A percentile compares a stretch with the other conserved stretches of the same genome.
Conservation (phyloP, 306 rosid species). For the Ammopiptanthus mongolicus region DNA sequence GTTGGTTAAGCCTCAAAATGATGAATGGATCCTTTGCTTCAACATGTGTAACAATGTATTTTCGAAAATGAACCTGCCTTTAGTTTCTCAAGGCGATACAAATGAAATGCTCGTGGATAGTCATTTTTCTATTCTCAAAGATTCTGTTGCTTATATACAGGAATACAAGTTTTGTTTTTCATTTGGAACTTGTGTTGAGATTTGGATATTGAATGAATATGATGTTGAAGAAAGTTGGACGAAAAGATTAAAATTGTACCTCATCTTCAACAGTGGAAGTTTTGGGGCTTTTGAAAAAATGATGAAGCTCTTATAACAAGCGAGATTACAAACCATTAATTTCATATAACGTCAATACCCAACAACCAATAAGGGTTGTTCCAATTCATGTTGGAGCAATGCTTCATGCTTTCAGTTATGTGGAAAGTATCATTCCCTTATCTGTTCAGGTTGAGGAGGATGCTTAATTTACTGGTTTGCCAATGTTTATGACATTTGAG, state of each 20-base stretch:
- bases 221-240: neutral
- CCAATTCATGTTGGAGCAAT: neutral
- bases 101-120: neutral
- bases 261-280: neutral
- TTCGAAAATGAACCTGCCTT: neutral
- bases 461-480: too few relatives aligned
- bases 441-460: neutral
- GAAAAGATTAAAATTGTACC: neutral
- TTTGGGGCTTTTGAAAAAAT: neutral
- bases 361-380: neutral
- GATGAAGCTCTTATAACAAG: neutral
- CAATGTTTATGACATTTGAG: too few relatives aligned
- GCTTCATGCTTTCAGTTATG: too few relatives aligned
- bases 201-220: too few relatives aligned
- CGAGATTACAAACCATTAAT: neutral
- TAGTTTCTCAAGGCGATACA: neutral
- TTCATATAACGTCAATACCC: neutral
- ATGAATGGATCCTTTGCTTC: neutral
- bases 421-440: neutral
- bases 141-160: neutral
- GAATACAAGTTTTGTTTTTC: neutral
- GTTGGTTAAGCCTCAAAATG: too few relatives aligned
- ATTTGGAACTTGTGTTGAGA: neutral
- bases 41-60: neutral
- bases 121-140: neutral